Evolutionary conservation across 495 filamentous ascomycete genomes (phyloP).

Genomic region (Letharia columbiana): DNA sequence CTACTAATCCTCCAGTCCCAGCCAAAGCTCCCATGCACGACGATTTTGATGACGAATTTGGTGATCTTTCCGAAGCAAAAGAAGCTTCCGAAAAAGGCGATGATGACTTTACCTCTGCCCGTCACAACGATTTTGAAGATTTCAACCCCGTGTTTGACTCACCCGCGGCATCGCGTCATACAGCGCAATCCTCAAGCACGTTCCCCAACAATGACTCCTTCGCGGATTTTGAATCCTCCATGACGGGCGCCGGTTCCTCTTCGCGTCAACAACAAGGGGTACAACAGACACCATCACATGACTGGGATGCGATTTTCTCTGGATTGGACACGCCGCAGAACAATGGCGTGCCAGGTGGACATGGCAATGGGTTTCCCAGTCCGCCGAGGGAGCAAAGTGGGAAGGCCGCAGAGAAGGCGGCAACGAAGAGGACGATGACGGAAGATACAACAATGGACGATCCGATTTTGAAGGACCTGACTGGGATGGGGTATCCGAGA

Average conservation of each 20-base stretch:
- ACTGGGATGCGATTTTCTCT: slow-evolving; percentile 95
- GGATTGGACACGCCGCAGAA: slow-evolving; percentile 51
- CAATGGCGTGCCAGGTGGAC: slow-evolving; percentile 16
- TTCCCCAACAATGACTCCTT: slow-evolving; percentile 33
- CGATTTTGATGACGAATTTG: slow-evolving; percentile 87
- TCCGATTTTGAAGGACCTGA: slow-evolving; percentile 82
- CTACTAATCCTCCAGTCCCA: slow-evolving; percentile 11
- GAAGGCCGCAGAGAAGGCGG: slow-evolving; percentile 31
- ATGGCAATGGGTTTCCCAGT: slow-evolving; percentile 1
- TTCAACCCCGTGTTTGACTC: slow-evolving; percentile 57
- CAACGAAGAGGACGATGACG: slow-evolving; percentile 59
- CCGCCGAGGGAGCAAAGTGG: slow-evolving; percentile 16
- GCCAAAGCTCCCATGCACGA: slow-evolving; percentile 27
- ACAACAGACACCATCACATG: slow-evolving; percentile 43
- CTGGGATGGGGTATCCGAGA: slow-evolving; percentile 81
- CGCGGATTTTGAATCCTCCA: slow-evolving; percentile 41
- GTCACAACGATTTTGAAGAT: slow-evolving; percentile 42
- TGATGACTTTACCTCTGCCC: slow-evolving; percentile 46
- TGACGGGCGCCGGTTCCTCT: slow-evolving; percentile 27
- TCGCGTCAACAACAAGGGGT: slow-evolving; percentile 26
- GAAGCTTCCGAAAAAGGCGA: slow-evolving; percentile 66
- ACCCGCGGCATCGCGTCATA: slow-evolving; percentile 30
- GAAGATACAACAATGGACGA: slow-evolving; percentile 77
- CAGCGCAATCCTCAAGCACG: slow-evolving; percentile 31
- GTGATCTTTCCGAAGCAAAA: slow-evolving; percentile 77